Conservation (phyloP, 352 stramenopile species). For the Pythium apleroticum region DNA sequence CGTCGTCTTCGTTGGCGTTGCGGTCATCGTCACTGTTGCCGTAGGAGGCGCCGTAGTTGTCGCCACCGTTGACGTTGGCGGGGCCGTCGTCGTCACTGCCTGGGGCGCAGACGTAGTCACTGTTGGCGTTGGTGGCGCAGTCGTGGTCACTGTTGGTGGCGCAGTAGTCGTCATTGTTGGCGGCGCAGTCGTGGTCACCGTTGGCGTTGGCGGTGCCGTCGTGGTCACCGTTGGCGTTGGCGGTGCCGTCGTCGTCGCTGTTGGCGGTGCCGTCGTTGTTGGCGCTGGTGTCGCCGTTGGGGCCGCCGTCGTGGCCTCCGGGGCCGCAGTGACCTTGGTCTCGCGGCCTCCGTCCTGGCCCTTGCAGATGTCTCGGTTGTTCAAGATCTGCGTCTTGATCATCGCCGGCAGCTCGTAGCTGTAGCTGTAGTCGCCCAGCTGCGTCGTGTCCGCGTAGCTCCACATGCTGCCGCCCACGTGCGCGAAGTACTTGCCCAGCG, state of each 20-base stretch:
- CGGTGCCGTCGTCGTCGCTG: conserved; percentile 42
- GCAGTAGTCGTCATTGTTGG: conserved; percentile 20
- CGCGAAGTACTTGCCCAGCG: conserved; percentile 62
- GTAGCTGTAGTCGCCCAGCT: conserved; percentile 75
- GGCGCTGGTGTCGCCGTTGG: conserved; percentile 31
- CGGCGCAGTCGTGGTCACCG: conserved; percentile 13
- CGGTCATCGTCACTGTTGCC: background rate
- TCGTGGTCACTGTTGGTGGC: background rate
- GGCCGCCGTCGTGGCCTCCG: conserved; percentile 1
- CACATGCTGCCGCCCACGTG: conserved; percentile 53
- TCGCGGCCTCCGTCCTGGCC: conserved; percentile 18
- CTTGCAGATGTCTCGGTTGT: conserved; percentile 63
- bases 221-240: conserved; percentile 21
- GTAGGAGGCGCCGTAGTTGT: background rate
- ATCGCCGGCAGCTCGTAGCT: conserved; percentile 64
- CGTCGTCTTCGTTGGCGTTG: too few species aligned
- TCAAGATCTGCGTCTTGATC: conserved; percentile 59
- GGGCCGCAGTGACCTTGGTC: conserved; percentile 36
- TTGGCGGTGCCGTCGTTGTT: conserved; percentile 34
- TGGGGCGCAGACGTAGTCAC: conserved; percentile 38
- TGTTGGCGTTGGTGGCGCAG: too few species aligned
- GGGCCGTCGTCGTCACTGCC: background rate
- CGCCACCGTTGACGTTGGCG: conserved; percentile 4
- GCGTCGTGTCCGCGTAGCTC: conserved; percentile 59
- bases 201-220: conserved; percentile 1